phyloP scores from a whole-genome alignment of 2,329 filamentous ascomycete genomes.

The Dactylonectria estremocensis region DNA sequence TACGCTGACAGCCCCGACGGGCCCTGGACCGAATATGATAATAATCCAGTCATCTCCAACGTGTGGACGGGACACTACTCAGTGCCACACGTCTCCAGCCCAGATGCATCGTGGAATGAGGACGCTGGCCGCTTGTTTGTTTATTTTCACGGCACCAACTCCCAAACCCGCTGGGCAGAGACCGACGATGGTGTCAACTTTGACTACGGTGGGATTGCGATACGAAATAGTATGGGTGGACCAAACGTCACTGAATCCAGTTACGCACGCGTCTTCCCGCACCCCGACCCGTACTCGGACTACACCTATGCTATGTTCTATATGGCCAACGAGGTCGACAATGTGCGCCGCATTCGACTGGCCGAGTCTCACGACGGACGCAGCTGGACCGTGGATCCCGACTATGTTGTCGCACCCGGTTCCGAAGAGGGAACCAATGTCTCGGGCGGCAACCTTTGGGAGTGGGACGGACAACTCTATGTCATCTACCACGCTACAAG shows the following conservation, averaged over 20 bases:
- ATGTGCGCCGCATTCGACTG: constrained; percentile 44
- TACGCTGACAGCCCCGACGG: constrained; percentile 40
- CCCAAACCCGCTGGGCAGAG: constrained; percentile 29
- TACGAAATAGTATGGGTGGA: constrained; percentile 43
- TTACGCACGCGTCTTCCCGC: constrained; percentile 46
- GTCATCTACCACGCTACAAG: constrained; percentile 31
- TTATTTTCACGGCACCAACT: constrained; percentile 36
- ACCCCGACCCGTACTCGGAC: constrained; percentile 38
- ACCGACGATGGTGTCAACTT: constrained; percentile 29
- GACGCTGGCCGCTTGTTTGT: constrained; percentile 23
- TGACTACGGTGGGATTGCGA: constrained; percentile 35
- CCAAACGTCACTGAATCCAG: constrained; percentile 44
- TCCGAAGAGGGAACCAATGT: constrained; percentile 21
- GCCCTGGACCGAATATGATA: constrained; percentile 27
- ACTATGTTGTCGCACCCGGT: constrained; percentile 26
- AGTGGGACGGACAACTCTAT: constrained; percentile 5
- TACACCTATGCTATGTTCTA: constrained; percentile 48
- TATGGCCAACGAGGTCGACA: constrained; percentile 46
- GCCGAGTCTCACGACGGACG: constrained; percentile 44
- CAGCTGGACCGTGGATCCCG: constrained; percentile 35
- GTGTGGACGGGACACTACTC: constrained; percentile 32
- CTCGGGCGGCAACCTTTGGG: constrained; percentile 10
- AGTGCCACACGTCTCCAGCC: constrained; percentile 36
- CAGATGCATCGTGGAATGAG: constrained; percentile 30
- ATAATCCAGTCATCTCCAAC: constrained; percentile 30